phyloP scores from a whole-genome alignment of 768 basidiomycete species.

The Tylopilus sp. region DNA sequence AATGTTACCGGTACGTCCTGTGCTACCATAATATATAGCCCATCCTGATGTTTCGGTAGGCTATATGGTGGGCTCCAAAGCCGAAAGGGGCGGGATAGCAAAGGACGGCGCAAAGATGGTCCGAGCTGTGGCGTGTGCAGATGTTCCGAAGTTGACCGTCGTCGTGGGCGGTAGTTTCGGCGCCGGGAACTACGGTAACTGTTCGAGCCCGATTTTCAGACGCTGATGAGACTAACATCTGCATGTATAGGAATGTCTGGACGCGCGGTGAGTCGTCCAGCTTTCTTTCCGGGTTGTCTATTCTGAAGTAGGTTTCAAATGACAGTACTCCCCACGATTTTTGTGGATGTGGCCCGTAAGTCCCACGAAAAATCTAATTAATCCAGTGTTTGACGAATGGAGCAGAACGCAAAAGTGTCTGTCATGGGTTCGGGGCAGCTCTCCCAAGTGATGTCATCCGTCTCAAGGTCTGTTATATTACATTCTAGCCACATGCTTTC shows the following conservation, averaged over 20 bases:
- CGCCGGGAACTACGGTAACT: slow-evolving; percentile 89
- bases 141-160: slow-evolving; percentile 92
- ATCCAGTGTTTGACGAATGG: slow-evolving; percentile 4
- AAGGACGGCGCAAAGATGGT: slow-evolving; percentile 98
- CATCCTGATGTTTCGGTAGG: slow-evolving; percentile 37
- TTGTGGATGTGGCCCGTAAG: slow-evolving; percentile 98
- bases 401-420: slow-evolving; percentile 83
- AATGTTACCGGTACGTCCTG: slow-evolving; percentile 75
- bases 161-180: slow-evolving; percentile 93
- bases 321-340: slow-evolving; percentile 95
- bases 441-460: slow-evolving; percentile 87
- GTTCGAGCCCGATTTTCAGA: slow-evolving; percentile 1
- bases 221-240: slow-evolving; percentile 10
- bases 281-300: not conserved
- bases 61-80: slow-evolving; percentile 97
- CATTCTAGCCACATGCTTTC: not conserved
- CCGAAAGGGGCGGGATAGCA: slow-evolving; percentile 91
- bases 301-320: slow-evolving; percentile 4
- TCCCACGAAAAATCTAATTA: slow-evolving; percentile 10
- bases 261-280: slow-evolving; percentile 62
- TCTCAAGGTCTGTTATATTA: slow-evolving; percentile 61
- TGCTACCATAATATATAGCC: not conserved
- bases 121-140: slow-evolving; percentile 88
- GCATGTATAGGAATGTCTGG: slow-evolving; percentile 77
- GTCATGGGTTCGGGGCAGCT: slow-evolving; percentile 96